Conservation (phyloP, 441 rosid species). For the Gossypium davidsonii region DNA sequence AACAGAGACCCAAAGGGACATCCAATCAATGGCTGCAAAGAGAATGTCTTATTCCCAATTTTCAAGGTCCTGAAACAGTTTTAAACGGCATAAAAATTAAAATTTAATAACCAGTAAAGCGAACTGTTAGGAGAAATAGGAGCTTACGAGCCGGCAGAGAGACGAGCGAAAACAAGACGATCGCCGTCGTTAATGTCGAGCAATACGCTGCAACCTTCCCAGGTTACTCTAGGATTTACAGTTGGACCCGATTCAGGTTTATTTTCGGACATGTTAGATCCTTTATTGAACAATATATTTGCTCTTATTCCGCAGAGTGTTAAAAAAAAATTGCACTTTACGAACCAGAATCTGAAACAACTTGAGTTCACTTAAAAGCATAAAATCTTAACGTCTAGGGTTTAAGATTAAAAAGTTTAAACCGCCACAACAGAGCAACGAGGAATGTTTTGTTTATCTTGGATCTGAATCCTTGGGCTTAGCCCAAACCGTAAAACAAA, state of each 20-base stretch:
- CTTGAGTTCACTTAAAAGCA: background rate
- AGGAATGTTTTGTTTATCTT: background rate
- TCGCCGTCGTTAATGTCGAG: slow-evolving; percentile 91
- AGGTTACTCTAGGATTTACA: slow-evolving; percentile 50
- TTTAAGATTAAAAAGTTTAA: background rate
- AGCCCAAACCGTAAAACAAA: background rate
- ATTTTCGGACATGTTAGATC: slow-evolving; percentile 29
- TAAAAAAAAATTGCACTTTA: background rate
- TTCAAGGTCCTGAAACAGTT: slow-evolving; percentile 42
- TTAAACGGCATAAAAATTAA: background rate
- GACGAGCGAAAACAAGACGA: slow-evolving; percentile 81
- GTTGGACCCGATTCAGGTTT: slow-evolving; percentile 19
- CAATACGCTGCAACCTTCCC: slow-evolving; percentile 88
- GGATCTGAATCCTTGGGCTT: background rate
- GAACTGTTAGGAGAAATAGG: background rate
- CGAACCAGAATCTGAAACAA: background rate
- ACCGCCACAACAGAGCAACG: background rate
- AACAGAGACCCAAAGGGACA: slow-evolving; percentile 77
- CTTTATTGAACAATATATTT: background rate
- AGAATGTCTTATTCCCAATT: slow-evolving; percentile 59
- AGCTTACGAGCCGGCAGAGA: slow-evolving; percentile 66
- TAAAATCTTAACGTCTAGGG: slow-evolving; percentile 4
- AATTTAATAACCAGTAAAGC: background rate
- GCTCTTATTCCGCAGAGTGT: background rate
- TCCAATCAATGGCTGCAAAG: slow-evolving; percentile 63